Base-by-base conservation (phyloP, 2,329 filamentous ascomycete species). In the Sarocladium strictum region DNA sequence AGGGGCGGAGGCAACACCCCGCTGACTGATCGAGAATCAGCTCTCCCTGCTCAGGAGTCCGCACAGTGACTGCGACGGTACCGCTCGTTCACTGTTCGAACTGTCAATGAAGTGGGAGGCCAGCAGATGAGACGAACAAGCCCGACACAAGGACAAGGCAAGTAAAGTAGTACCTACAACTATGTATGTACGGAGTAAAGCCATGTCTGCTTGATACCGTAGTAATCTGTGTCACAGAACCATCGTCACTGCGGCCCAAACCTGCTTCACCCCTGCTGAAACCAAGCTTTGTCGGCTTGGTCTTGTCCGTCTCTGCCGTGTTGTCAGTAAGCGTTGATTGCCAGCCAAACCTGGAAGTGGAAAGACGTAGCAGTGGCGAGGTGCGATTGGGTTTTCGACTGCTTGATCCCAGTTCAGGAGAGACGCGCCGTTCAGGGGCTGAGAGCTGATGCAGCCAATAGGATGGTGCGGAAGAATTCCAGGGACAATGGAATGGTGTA, bases 341-440 rank as follows among this genome's bases (percentile, higher is more conserved):
- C 35, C 35, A 38, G 35, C 35, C 17, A 38, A n/a, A n/a, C n/a
- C n/a, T n/a, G n/a, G n/a, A n/a, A n/a, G n/a, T n/a, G n/a, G n/a
- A n/a, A n/a, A n/a, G n/a, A 9, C 32, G 32, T 32, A 12, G 29
- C 7, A 32, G 29, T 12, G 29, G 29, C 29, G 6, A 32, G 29
- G 11, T 7, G 40, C 23, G 23, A 49, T 49, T 49, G 26, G 43
- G 43, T 49, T 43, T 43, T 49, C 43, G 43, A 49, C 12, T 51
- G 33, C 17, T 17, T 9, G 27, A 29, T 14, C 47, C 24, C 26
- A 21, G 29, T 21, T 21, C 27, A 7, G n/a, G 10, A 12, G 11
- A 27, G 50, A 53, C 50, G 50, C 50, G 50, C 50, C 50, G 35
- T 27, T 53, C 50, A 53, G 50, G 50, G 50, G 50, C 50, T 40